Evolutionary conservation across 768 basidiomycete species (phyloP), one percentile per base, ranked within the genome.

Genomic region (Russula lepida): DNA sequence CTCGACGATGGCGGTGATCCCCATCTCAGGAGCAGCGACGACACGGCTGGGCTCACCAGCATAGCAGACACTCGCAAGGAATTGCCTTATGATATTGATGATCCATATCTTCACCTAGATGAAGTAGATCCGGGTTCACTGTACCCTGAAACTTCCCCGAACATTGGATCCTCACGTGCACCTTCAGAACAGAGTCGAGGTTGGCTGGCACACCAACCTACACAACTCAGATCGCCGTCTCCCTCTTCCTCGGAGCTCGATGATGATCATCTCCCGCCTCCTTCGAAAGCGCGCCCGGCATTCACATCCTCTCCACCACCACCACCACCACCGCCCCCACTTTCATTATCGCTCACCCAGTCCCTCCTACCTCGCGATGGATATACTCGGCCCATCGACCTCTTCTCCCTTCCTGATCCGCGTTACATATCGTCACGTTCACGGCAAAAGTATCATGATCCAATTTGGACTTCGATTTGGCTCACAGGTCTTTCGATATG

Each of bases 1-100:
- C 74, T 87, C 47, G 86, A 88, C 70, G 88, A 90, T 75, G 69
- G 80, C 28, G 86, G 89, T 70, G 89, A 91, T 72, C 89, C 89
- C 1, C 88, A 89, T 74, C 75, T 90, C 32, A 76, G 79, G 62
- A 68, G 76, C 56, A 74, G 78, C 64, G 66, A 68, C 12, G 25
- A 56, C 52, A 66, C 69, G 68, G 69, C 71, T 54, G 68, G 71
- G 61, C 72, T 70, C 44, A 68, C 63, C 61, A 71, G 70, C 65
- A 69, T 75, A 54, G 68, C n/a, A 59, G 58, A 52, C 59, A 57
- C 63, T 54, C 56, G 62, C 32, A 54, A 59, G 55, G 62, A 58
- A 54, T 30, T 64, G 58, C 51, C 74, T 11, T 76, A 78, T 48
- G 85, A 86, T 27, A 84, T 83, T 65, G 84, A 86, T 48, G 87